Base-by-base conservation (phyloP, 495 filamentous ascomycete genomes). In the Thozetella sp. region DNA sequence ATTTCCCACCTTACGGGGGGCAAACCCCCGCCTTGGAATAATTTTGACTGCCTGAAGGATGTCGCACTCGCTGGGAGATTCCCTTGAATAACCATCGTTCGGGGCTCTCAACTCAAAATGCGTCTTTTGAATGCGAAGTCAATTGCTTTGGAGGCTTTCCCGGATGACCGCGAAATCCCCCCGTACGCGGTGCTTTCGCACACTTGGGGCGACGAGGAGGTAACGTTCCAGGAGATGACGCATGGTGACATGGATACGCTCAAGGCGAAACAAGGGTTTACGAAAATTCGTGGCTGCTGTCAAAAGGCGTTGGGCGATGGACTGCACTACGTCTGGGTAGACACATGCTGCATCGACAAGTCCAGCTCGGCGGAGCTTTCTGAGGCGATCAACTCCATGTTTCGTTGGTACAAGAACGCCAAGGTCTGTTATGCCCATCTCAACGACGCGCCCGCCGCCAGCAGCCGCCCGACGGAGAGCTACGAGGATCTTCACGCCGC, bases 361-460 rank as follows among this genome's bases (percentile, higher is more conserved):
- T 61, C 64, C 11, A 72, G 64, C 51, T 58, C 59, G n/a, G 59
- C 61, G 0, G 74, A 78, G 20, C 55, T 75, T 0, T 50, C 51
- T 11, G 68, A 73, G 50, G 64, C 73, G 1, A 78, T 80, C 65
- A 78, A 75, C 56, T 75, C 73, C 22, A 78, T 78, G 74, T 77
- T 67, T 40, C 55, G 51, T 17, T 77, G 68, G 69, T 80, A 80
- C 53, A 40, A 62, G 40, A 45, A 69, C 0, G 54, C 74, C 4
- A 22, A 0, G 0, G 11, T 66, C 2, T 77, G 75, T 60, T 78
- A 72, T 19, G 71, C 63, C 19, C 73, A 72, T 56, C 66, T 76
- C 2, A 22, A 51, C 12, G 67, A 70, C 23, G 56, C 67, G 0
- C 9, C 23, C 1, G 10, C 30, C 30, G 30, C 6, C 30, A 37